Evolutionary conservation across 352 stramenopile species (phyloP), one percentile per base, ranked within the genome.

Genomic region (Heterotrichella gracilis): DNA sequence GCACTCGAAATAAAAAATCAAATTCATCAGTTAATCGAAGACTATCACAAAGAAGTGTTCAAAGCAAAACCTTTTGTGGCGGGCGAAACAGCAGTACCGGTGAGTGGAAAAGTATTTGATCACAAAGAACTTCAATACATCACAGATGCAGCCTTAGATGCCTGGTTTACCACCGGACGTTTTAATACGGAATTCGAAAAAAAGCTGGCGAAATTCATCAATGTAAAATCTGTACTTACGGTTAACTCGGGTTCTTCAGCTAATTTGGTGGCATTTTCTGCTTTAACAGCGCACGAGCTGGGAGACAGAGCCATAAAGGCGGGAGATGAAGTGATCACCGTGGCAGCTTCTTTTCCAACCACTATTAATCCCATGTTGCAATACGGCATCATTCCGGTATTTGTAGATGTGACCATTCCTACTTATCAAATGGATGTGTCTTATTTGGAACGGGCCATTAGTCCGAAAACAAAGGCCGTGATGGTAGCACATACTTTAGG

Each of bases 141-240:
- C n/a, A n/a, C n/a, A n/a, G n/a, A n/a, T n/a, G n/a, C n/a, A n/a
- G n/a, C n/a, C n/a, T n/a, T n/a, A n/a, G n/a, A 66, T 66, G n/a
- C 41, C 4, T 24, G 41, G 4, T 66, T 66, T 24, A 66, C 41
- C 23, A 66, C 21, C 21, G 41, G 41, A 24, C n/a, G 23, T 9
- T 66, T 66, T 24, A 66, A n/a, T 24, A 66, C 23, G 21, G 41
- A 66, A 66, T 66, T 66, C 23, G 41, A 66, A 66, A 66, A 66
- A 66, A 66, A 66, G 23, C 23, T n/a, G 41, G 21, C 41, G 21
- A 22, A 66, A 66, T 66, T n/a, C n/a, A n/a, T n/a, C n/a, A n/a
- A n/a, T n/a, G n/a, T n/a, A n/a, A 66, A 66, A 66, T 24, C 41
- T 22, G 41, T n/a, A 66, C n/a, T 66, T 66, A 66, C 23, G 21